phyloP scores from a whole-genome alignment of 768 basidiomycete genomes.

The Tricholoma hemisulphureum region DNA sequence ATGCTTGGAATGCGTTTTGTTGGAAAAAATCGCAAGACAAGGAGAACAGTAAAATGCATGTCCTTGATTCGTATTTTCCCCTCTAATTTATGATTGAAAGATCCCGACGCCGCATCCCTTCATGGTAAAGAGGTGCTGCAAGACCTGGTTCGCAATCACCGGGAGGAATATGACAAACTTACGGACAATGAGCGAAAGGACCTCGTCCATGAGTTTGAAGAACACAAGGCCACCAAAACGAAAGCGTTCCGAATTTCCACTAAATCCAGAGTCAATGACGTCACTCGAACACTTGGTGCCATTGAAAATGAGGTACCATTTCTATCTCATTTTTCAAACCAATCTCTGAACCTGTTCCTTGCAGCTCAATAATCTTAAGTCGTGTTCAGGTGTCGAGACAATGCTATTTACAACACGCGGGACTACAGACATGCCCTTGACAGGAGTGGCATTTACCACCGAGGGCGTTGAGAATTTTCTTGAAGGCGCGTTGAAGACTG shows the following conservation, averaged over 20 bases:
- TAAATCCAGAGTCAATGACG: conserved; percentile 11
- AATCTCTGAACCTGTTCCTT: not conserved
- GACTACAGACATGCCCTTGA: conserved; percentile 5
- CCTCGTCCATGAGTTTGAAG: conserved; percentile 9
- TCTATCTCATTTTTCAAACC: not conserved
- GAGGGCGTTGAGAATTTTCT: conserved; percentile 14
- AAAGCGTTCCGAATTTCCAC: conserved; percentile 2
- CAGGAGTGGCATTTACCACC: conserved; percentile 10
- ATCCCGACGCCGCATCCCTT: too few species aligned
- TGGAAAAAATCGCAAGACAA: too few species aligned
- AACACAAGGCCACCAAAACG: conserved; percentile 11
- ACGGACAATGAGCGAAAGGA: not conserved
- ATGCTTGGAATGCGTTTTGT: too few species aligned
- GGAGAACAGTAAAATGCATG: too few species aligned
- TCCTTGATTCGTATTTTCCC: too few species aligned
- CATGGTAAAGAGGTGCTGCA: not conserved
- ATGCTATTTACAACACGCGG: conserved; percentile 13
- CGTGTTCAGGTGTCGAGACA: conserved; percentile 12
- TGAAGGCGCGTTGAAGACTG: conserved; percentile 8
- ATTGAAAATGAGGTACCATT: conserved; percentile 12
- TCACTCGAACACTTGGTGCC: conserved; percentile 7
- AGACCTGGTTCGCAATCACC: conserved; percentile 4
- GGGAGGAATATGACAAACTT: conserved; percentile 1
- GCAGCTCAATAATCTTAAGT: conserved; percentile 13
- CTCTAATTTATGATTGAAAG: too few species aligned